Percentiles rank a stretch among this genome's conserved stretches.
phyloP scores from a whole-genome alignment of 371 early-diverging fungal species.

The Mortierella sp. region DNA sequence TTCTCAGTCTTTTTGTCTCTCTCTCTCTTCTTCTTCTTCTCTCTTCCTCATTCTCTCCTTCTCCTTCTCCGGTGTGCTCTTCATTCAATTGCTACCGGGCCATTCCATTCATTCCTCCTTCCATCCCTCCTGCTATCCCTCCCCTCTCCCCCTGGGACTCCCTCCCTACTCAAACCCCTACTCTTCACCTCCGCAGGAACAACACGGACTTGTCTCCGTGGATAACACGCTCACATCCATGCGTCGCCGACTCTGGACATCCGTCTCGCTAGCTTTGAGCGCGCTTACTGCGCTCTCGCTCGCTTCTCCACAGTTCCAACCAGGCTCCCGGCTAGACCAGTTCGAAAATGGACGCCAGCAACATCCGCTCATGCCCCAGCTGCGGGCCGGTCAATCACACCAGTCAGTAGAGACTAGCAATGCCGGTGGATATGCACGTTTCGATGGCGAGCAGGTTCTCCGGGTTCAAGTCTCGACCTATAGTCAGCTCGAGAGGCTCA shows the following conservation, averaged over 20 bases:
- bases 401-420: background rate
- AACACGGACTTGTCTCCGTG: constrained; percentile 8
- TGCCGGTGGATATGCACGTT: constrained; percentile 34
- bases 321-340: background rate
- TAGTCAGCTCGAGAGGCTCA: constrained; percentile 37
- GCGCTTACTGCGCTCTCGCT: constrained; percentile 19
- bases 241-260: constrained; percentile 23
- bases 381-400: background rate
- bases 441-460: constrained; percentile 45
- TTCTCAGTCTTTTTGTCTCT: background rate
- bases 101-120: background rate
- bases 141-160: background rate
- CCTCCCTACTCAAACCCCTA: background rate
- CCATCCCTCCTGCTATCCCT: no score
- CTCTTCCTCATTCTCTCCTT: background rate
- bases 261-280: constrained; percentile 28
- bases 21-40: background rate
- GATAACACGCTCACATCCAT: background rate
- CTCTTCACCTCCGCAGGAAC: background rate
- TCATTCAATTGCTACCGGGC: background rate
- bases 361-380: constrained; percentile 11
- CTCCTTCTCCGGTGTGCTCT: background rate
- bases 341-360: constrained; percentile 22
- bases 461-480: constrained; percentile 42
- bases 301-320: constrained; percentile 19